A percentile compares a stretch with the other conserved stretches of the same genome.
Conservation (phyloP, 768 basidiomycete species). For the Leccinum boreale region DNA sequence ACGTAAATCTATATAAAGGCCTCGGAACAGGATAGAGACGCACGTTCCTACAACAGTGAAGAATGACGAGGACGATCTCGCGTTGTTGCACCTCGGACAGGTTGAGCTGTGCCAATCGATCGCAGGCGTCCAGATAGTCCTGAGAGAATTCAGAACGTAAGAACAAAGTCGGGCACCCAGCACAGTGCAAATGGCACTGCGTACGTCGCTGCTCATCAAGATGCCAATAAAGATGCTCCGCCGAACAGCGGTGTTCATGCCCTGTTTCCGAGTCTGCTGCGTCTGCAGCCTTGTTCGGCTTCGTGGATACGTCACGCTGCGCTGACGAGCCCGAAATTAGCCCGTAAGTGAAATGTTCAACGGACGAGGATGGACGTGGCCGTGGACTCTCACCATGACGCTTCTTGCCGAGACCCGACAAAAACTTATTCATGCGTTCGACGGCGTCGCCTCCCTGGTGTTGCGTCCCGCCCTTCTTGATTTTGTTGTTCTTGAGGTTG, state of each 20-base stretch:
- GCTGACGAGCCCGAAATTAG: conserved; percentile 63
- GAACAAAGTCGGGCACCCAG: not conserved
- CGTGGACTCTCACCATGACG: conserved; percentile 51
- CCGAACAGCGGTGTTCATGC: conserved; percentile 98
- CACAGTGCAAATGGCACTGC: conserved; percentile 19
- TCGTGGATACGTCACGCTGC: conserved; percentile 62
- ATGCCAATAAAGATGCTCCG: conserved; percentile 90
- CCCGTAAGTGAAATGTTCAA: not conserved
- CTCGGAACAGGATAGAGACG: conserved; percentile 16
- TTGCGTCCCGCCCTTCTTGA: conserved; percentile 60
- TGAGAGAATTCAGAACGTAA: conserved; percentile 28
- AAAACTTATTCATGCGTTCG: conserved; percentile 85
- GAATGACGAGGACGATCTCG: conserved; percentile 87
- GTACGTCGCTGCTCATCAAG: conserved; percentile 92
- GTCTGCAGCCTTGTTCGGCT: conserved; percentile 21
- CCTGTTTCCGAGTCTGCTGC: conserved; percentile 68
- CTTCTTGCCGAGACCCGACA: conserved; percentile 72
- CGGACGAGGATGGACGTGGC: not conserved
- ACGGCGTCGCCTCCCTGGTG: conserved; percentile 75
- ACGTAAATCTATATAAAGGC: conserved; percentile 31
- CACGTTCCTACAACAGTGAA: conserved; percentile 93
- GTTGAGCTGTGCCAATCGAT: conserved; percentile 78
- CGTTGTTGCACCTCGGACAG: conserved; percentile 89
- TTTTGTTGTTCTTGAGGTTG: conserved; percentile 90
- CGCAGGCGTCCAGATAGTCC: conserved; percentile 97